These are phyloP conservation scores for Friedmanniomyces simplex DNA, from an alignment of 495 filamentous ascomycete species.

Conservation along the genomic window DNA sequence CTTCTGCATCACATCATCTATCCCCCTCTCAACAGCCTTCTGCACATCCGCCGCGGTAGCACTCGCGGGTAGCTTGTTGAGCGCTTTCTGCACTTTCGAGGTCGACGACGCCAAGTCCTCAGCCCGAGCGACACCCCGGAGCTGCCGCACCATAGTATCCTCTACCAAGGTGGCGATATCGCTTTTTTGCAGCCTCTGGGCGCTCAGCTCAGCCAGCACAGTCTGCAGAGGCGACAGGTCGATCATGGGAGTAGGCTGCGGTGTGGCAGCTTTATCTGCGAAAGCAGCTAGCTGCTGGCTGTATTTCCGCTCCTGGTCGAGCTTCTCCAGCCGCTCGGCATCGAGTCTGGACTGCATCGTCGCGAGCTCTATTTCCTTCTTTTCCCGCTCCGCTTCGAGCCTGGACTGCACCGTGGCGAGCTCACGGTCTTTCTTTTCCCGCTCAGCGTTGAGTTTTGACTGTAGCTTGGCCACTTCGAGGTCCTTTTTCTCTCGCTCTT, in stretches of 20 bases:
- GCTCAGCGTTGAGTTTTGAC: neutral
- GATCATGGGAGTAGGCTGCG: neutral
- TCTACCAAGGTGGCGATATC: neutral
- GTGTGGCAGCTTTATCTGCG: neutral
- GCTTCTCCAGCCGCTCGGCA: neutral
- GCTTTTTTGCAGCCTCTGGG: neutral
- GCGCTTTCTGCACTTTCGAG: slow-evolving; percentile 1
- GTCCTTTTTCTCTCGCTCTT: neutral
- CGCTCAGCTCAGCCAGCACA: neutral
- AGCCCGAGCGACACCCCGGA: neutral
- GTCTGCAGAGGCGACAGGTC: neutral
- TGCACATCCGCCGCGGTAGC: neutral
- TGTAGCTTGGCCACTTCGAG: neutral
- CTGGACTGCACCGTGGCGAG: neutral
- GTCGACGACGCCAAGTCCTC: slow-evolving; percentile 1
- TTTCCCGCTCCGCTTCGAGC: neutral
- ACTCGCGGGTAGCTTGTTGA: neutral
- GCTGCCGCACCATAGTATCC: neutral
- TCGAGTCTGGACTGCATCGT: neutral
- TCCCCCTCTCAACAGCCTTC: neutral
- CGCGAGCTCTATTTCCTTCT: neutral
- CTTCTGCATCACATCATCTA: neutral
- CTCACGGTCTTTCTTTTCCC: neutral
- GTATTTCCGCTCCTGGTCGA: slow-evolving; percentile 2
- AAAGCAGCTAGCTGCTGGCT: neutral